Evolutionary conservation across 352 stramenopile genomes (phyloP).

Genomic region (Detonula confervacea): DNA sequence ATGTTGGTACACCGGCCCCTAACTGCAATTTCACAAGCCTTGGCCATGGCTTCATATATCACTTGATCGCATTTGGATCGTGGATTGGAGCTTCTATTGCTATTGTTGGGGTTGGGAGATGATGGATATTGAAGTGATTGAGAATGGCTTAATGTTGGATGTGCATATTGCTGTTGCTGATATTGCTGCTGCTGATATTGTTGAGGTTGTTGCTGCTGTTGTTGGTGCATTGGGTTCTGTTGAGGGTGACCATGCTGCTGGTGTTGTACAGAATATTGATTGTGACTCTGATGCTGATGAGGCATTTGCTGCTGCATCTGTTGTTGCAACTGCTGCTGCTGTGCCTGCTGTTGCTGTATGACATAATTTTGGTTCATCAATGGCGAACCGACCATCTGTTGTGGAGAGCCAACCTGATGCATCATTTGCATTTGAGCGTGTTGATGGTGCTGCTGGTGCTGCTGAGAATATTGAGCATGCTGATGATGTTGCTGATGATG

Average conservation of each 20-base stretch:
- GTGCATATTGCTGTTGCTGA: neutral
- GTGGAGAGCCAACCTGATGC: neutral
- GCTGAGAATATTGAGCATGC: conserved; percentile 24
- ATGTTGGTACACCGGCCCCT: conserved; percentile 47
- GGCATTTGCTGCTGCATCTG: conserved; percentile 12
- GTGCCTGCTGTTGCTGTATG: neutral
- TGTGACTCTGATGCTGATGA: conserved; percentile 23
- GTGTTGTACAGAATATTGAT: too few species aligned
- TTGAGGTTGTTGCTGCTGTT: neutral
- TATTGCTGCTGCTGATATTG: conserved; percentile 1
- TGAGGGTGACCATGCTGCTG: neutral
- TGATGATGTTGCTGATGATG: conserved; percentile 19
- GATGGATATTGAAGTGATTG: conserved; percentile 1
- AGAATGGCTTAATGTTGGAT: neutral
- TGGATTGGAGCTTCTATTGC: conserved; percentile 35
- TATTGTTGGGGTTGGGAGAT: neutral
- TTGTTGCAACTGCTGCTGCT: conserved; percentile 7
- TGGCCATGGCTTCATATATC: conserved; percentile 84
- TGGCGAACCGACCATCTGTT: neutral
- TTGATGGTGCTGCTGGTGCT: neutral
- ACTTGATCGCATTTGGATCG: conserved; percentile 84
- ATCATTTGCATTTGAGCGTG: too few species aligned
- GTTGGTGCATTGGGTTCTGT: neutral
- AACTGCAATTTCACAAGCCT: conserved; percentile 84
- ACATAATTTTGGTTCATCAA: neutral